These are phyloP conservation scores for Galerina marginata DNA, from an alignment of 768 basidiomycete genomes.

Conservation along the genomic window DNA sequence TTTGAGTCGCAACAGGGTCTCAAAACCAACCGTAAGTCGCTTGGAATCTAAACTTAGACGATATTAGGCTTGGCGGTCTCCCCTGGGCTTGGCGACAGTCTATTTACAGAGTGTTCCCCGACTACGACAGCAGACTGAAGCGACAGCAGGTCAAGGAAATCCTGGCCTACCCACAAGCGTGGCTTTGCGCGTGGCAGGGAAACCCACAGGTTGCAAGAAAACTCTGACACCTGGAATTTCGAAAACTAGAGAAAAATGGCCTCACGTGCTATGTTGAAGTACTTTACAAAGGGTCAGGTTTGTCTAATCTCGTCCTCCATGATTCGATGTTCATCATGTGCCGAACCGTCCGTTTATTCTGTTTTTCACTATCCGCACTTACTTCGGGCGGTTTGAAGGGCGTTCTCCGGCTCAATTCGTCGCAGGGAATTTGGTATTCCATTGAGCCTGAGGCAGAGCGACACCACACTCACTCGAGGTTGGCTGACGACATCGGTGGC, in stretches of 20 bases:
- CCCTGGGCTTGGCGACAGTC: no score
- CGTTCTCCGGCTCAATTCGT: background rate
- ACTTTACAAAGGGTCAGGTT: no score
- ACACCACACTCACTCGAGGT: no score
- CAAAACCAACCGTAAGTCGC: no score
- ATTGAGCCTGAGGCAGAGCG: background rate
- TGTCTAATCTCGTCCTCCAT: background rate
- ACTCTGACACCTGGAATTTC: no score
- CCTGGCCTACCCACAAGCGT: constrained; percentile 43
- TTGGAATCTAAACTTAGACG: no score
- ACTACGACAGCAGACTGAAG: constrained; percentile 23
- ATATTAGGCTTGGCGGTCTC: no score
- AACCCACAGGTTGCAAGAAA: no score
- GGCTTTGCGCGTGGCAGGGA: constrained; percentile 25
- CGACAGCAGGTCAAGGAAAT: constrained; percentile 46
- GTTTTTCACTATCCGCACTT: constrained; percentile 8
- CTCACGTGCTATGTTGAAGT: no score
- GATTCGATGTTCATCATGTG: background rate
- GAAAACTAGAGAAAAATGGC: no score
- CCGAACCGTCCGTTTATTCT: background rate
- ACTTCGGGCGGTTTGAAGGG: constrained; percentile 5
- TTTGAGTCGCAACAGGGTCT: no score
- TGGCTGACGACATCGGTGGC: background rate
- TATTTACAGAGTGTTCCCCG: constrained; percentile 32
- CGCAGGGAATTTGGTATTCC: background rate